Evolutionary conservation across 768 basidiomycete species (phyloP).

Genomic region (Candolleomyces aberdarensis): DNA sequence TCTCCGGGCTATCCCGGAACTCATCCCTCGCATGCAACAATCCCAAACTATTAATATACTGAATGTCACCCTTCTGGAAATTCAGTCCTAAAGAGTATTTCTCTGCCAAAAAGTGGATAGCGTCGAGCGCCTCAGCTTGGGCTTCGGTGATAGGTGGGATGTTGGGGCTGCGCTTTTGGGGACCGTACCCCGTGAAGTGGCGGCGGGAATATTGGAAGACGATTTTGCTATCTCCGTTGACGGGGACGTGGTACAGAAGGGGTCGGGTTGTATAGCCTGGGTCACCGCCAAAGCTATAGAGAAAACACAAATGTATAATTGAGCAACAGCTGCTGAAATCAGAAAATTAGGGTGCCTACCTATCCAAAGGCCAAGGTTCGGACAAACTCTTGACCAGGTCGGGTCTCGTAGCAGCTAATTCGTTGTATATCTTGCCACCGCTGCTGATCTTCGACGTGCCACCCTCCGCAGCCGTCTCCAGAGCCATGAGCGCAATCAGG

Average conservation of each 20-base stretch:
- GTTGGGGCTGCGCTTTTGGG: constrained; percentile 29
- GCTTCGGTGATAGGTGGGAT: constrained; percentile 48
- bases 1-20: constrained; percentile 38
- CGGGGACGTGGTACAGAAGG: constrained; percentile 26
- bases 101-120: constrained; percentile 42
- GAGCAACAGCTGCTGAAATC: neutral
- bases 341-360: constrained; percentile 14
- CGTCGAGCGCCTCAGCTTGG: constrained; percentile 47
- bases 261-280: constrained; percentile 35
- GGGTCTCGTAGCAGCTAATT: constrained; percentile 42
- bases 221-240: constrained; percentile 32
- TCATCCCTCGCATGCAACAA: constrained; percentile 43
- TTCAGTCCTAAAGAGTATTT: constrained; percentile 41
- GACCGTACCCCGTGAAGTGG: constrained; percentile 40
- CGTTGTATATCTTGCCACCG: constrained; percentile 42
- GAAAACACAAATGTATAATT: neutral
- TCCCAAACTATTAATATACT: constrained; percentile 46
- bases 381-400: constrained; percentile 40
- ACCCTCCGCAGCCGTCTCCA: constrained; percentile 40
- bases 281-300: constrained; percentile 34
- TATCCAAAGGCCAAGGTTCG: constrained; percentile 43
- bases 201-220: constrained; percentile 47
- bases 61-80: constrained; percentile 48
- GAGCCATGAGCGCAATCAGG: constrained; percentile 40
- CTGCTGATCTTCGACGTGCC: constrained; percentile 45